Base-by-base conservation (phyloP, 1,139 yeast genomes). In the Scheffersomyces cryptocercus region DNA sequence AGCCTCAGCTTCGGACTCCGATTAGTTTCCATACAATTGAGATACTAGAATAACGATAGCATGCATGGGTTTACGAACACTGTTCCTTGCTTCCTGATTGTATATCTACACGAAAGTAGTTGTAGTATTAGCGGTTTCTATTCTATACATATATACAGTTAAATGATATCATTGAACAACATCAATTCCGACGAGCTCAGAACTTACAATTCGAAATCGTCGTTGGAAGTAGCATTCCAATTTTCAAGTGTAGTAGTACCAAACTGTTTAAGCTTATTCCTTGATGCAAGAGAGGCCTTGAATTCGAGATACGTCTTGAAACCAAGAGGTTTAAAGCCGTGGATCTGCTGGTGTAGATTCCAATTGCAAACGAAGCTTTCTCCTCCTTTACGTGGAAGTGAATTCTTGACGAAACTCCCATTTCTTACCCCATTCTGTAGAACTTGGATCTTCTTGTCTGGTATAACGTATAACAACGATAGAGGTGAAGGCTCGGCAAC, bases 401-500 rank as follows among this genome's bases (percentile, higher is more conserved):
- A 67, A 34, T 66, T 72, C 55, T 77, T 81, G 2, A 69, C 53
- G 46, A 55, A 73, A 12, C 72, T 67, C 0, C 86, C 86, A 47
- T 77, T 77, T 45, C 68, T 76, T 4, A 80, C 77, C 0, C 84
- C 85, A 52, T 78, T 79, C 36, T 77, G 67, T 26, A 82, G 62
- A 3, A 76, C 75, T 48, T 82, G 81, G 1, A 55, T 50, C 4
- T 54, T 43, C 1, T 55, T 49, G 1, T 55, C 47, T 2, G 64
- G 62, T 0, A 61, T 63, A 3, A 74, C 52, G 43, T 65, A 57
- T 2, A 75, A 52, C 13, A 77, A 45, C 2, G 77, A 66, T 20
- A 69, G 45, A 8, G 67, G 70, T 7, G 74, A 68, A 1, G 80
- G 79, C 28, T 46, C 59, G 35, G 46, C 36, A 2, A 31, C 39